Conservation (phyloP, 768 basidiomycete species). For the Psilocybe tampanensis region DNA sequence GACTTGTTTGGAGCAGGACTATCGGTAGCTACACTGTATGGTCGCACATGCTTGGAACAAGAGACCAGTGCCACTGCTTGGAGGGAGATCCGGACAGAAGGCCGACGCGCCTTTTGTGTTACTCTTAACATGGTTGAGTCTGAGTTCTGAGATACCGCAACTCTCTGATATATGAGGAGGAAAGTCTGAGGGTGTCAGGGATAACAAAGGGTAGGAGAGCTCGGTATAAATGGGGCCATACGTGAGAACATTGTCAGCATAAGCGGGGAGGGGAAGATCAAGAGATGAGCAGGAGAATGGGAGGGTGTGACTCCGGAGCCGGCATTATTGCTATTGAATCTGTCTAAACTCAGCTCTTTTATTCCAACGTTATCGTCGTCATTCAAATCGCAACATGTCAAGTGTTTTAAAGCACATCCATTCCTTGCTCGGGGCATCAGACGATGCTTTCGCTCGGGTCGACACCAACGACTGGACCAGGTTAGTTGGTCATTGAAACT, state of each 20-base stretch:
- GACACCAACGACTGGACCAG: slow-evolving; percentile 16
- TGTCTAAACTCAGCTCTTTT: background rate
- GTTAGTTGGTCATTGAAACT: slow-evolving; percentile 3
- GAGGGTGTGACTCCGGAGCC: background rate
- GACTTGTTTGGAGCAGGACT: slow-evolving; percentile 35
- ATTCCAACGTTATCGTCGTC: background rate
- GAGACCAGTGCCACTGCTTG: background rate
- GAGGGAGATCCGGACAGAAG: background rate
- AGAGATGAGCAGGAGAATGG: background rate
- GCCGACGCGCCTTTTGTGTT: background rate
- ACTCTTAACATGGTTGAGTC: background rate
- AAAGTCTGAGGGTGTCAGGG: background rate
- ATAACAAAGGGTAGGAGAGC: background rate
- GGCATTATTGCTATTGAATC: too few species aligned
- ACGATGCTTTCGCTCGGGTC: slow-evolving; percentile 1
- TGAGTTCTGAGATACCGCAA: background rate
- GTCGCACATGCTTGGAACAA: slow-evolving; percentile 7
- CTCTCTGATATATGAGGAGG: background rate
- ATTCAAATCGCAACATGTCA: slow-evolving; percentile 6
- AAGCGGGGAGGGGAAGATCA: slow-evolving; percentile 7
- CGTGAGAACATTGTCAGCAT: slow-evolving; percentile 8
- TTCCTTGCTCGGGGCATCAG: slow-evolving; percentile 15
- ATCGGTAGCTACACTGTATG: slow-evolving; percentile 37
- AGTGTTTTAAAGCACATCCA: slow-evolving; percentile 16
- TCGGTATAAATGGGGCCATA: background rate